Base-by-base conservation (phyloP, 768 basidiomycete genomes). In the Podaxis carcinomalis region DNA sequence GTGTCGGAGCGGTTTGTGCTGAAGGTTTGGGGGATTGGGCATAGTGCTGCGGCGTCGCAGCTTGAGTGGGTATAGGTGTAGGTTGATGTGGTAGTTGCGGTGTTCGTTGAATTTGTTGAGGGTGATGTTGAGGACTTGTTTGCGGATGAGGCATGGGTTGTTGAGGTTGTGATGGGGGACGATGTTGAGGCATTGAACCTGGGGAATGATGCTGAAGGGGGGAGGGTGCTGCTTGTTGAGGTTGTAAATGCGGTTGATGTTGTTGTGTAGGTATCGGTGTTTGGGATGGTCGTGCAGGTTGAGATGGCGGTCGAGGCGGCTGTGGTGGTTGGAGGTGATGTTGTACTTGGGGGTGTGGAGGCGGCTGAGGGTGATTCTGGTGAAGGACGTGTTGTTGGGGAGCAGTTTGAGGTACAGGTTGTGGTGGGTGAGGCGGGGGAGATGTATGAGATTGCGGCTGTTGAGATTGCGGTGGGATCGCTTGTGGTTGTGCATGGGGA, bases 1-100 rank as follows among this genome's bases (percentile, higher is more conserved):
- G 59, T 25, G 61, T 57, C 14, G 61, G 56, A 9, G 25, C 51
- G 13, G 42, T 49, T 7, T 56, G 59, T 32, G 52, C 54, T 32
- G 63, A 59, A 9, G 69, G 63, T 56, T 64, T 64, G 14, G 68
- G 64, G 27, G 66, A 57, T 57, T 61, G 62, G 23, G 67, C 55
- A 50, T 63, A 59, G 10, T 55, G 56, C 21, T 59, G 65, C 42
- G 64, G 59, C 44, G 67, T 56, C 16, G 57, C 57, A 3, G 60
- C 50, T 28, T 63, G 57, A 56, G 57, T 57, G 25, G 49, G 51
- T 7, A 49, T 55, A 46, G 64, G 58, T 6, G 64, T 57, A 16
- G 50, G 46, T 32, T 32, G 32, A 9, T 32, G 50, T n/a, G 32
- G 25, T 19, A 59, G 14, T 49, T 55, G 58, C 19, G 59, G 62